These are phyloP conservation scores for Biscutella auriculata DNA, from an alignment of 441 rosid genomes.

Conservation along the genomic window DNA sequence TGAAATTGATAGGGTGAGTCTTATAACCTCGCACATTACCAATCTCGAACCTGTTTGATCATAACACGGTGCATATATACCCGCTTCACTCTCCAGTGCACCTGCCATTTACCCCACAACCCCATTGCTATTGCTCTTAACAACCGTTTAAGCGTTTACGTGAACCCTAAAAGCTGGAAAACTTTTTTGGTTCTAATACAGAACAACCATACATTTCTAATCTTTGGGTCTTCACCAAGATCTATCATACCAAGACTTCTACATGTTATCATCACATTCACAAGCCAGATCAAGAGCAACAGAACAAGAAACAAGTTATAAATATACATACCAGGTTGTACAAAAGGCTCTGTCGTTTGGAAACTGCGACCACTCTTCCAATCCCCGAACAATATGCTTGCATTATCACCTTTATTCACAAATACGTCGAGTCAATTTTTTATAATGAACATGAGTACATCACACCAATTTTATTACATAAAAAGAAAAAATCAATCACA, in stretches of 20 bases:
- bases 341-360: conserved; percentile 90
- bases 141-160: not conserved
- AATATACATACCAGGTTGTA: conserved; percentile 65
- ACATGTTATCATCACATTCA: not conserved
- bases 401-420: conserved; percentile 66
- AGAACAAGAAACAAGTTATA: not conserved
- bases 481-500: not conserved
- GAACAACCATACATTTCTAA: not conserved
- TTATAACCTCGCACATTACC: conserved; percentile 77
- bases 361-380: conserved; percentile 97
- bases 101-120: conserved; percentile 33
- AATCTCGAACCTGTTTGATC: conserved; percentile 81
- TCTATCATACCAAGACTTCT: conserved; percentile 1
- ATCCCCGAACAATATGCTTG: conserved; percentile 98
- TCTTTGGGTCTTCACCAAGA: not conserved
- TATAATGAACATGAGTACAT: not conserved
- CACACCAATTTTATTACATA: not conserved
- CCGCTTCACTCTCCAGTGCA: conserved; percentile 97
- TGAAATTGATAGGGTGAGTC: conserved; percentile 87
- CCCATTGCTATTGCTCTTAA: not conserved
- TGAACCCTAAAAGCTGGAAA: not conserved
- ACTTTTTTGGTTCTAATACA: not conserved
- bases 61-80: conserved; percentile 69
- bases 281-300: not conserved
- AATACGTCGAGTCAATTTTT: not conserved